phyloP scores from a whole-genome alignment of 1,284 basidiomycete species.

The Leccinum griseonigrum region DNA sequence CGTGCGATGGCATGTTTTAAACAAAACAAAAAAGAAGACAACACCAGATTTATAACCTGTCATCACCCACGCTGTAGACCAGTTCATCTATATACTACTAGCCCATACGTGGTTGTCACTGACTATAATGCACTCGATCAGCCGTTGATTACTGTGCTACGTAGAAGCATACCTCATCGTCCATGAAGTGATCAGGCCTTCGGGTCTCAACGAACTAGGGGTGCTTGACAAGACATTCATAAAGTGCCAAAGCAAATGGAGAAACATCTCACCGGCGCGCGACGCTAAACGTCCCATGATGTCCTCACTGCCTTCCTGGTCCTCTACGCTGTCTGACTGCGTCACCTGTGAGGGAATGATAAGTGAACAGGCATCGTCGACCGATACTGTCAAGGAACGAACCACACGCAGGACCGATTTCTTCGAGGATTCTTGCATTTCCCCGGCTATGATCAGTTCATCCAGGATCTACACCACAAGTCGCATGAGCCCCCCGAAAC shows the following conservation, averaged over 20 bases:
- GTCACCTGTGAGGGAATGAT: constrained; percentile 54
- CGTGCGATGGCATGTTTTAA: constrained; percentile 70
- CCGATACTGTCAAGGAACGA: constrained; percentile 28
- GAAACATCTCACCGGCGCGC: constrained; percentile 52
- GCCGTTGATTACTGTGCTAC: background rate
- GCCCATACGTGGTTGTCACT: background rate
- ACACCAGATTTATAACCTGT: constrained; percentile 15
- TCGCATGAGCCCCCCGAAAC: constrained; percentile 9
- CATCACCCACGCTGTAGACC: constrained; percentile 1
- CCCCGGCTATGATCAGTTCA: constrained; percentile 96
- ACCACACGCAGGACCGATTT: constrained; percentile 92
- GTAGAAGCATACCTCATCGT: background rate
- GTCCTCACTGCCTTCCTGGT: constrained; percentile 79
- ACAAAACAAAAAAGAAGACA: constrained; percentile 40
- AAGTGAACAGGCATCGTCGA: background rate
- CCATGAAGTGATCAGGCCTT: background rate
- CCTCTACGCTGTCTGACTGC: constrained; percentile 75
- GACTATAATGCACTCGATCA: background rate
- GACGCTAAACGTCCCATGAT: constrained; percentile 72
- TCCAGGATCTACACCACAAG: constrained; percentile 74
- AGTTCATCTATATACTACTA: background rate
- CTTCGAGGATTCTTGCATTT: constrained; percentile 98
- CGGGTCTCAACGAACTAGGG: constrained; percentile 28
- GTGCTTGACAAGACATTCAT: constrained; percentile 26
- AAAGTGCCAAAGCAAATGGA: constrained; percentile 1